phyloP scores from a whole-genome alignment of 352 stramenopile species.

The Phytophthora idaei region DNA sequence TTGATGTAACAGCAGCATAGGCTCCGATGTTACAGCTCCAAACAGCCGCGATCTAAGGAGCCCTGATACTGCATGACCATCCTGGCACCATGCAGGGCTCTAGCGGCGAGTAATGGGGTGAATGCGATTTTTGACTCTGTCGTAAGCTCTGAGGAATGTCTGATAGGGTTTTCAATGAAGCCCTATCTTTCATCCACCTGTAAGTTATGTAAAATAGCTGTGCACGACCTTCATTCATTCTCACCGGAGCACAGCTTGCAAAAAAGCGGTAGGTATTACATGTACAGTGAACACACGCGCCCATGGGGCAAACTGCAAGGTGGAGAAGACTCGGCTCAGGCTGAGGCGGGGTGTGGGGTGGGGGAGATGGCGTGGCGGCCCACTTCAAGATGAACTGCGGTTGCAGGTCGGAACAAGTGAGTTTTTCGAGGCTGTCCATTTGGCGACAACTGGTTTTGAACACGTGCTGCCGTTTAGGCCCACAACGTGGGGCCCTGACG shows the following conservation, averaged over 20 bases:
- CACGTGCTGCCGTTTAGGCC: background rate
- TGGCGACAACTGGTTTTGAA: constrained; percentile 10
- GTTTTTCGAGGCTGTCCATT: constrained; percentile 6
- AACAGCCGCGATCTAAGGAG: too few relatives aligned
- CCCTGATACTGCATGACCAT: too few relatives aligned
- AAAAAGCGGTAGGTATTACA: too few relatives aligned
- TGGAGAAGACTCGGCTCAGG: background rate
- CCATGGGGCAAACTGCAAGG: too few relatives aligned
- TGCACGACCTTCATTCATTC: too few relatives aligned
- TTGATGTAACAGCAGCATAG: background rate
- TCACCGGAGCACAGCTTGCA: too few relatives aligned
- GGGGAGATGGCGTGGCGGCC: constrained; percentile 5
- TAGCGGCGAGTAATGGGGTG: constrained; percentile 1
- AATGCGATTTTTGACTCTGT: constrained; percentile 5
- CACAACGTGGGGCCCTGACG: background rate
- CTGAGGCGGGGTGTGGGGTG: constrained; percentile 17
- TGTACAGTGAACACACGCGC: too few relatives aligned
- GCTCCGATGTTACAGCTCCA: too few relatives aligned
- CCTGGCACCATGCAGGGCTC: too few relatives aligned
- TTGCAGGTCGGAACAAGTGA: constrained; percentile 11
- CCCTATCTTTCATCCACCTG: too few relatives aligned
- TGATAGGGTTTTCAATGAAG: too few relatives aligned
- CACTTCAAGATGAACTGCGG: constrained; percentile 16
- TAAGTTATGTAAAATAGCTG: too few relatives aligned
- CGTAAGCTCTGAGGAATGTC: background rate